Evolutionary conservation across 1,139 yeast species (phyloP), one percentile per base, ranked within the genome.

Genomic region (Pichia sp.): DNA sequence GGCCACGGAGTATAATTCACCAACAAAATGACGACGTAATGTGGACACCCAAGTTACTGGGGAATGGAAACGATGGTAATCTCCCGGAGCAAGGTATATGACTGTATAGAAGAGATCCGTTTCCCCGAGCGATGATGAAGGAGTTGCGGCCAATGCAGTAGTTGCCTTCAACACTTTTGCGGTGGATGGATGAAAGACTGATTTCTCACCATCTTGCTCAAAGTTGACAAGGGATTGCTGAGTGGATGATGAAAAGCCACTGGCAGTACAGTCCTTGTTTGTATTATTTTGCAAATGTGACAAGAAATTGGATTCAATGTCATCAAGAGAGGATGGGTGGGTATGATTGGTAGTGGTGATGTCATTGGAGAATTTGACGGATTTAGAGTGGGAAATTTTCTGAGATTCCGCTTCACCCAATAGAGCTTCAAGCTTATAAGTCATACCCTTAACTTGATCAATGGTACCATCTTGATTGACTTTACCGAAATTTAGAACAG

Each of bases 21-120:
- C 99, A 32, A 91, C 84, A 56, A 91, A 93, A 62, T 93, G 97
- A 46, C 98, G 80, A 57, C 99, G 77, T 38, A 85, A 61, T 22
- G 93, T 87, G 27, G 94, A 76, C 17, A 91, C 97, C 99, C 99
- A 93, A 58, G 84, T 82, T 3, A 88, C 74, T 5, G 99, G 98
- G 4, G 97, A 86, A 58, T 93, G 99, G 64, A 82, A 93, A 47
- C 95, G 80, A 62, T 93, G 99, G 59, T 93, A 93, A 57, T 93
- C 98, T 26, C 98, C 99, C 1, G 99, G 99, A 0, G 97, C 96
- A 40, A 93, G 69, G 56, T 93, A 93, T 26, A 93, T 86, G 17
- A 93, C 99, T 1, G 95, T 79, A 58, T 84, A 91, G 56, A 71
- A 91, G 39, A 93, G 66, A 50, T 79, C 78, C 43, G 79, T 83